Conservation (phyloP, 2,329 filamentous ascomycete species). For the Apiospora aurea region DNA sequence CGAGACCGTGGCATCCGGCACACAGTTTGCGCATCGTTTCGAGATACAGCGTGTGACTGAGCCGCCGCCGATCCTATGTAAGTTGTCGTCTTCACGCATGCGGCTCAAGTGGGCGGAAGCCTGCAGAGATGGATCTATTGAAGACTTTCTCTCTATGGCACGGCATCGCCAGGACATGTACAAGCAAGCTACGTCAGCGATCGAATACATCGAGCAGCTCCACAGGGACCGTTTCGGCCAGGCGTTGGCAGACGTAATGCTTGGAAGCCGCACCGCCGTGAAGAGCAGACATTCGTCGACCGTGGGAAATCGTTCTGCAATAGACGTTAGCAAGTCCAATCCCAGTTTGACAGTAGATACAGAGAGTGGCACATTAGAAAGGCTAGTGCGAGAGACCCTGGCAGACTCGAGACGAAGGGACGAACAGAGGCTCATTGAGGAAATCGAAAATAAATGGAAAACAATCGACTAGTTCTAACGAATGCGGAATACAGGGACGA, state of each 20-base stretch:
- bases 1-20: slow-evolving; percentile 13
- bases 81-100: slow-evolving; percentile 23
- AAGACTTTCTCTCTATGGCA: slow-evolving; percentile 9
- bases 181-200: neutral
- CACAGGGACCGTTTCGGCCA: neutral
- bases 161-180: neutral
- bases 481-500: neutral
- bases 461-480: neutral
- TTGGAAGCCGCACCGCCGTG: neutral
- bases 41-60: neutral
- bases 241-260: neutral
- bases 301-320: too few species aligned
- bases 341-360: neutral
- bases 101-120: slow-evolving; percentile 8
- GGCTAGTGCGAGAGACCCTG: neutral
- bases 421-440: neutral
- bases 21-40: neutral
- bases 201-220: neutral
- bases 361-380: neutral
- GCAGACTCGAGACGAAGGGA: neutral
- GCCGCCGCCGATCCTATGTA: neutral
- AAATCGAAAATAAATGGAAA: neutral
- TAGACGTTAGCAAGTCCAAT: neutral
- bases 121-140: neutral
- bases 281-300: neutral